Evolutionary conservation across 805 yeast species (phyloP), one percentile per base, ranked within the genome.

Genomic region (Candida glaebosa): DNA sequence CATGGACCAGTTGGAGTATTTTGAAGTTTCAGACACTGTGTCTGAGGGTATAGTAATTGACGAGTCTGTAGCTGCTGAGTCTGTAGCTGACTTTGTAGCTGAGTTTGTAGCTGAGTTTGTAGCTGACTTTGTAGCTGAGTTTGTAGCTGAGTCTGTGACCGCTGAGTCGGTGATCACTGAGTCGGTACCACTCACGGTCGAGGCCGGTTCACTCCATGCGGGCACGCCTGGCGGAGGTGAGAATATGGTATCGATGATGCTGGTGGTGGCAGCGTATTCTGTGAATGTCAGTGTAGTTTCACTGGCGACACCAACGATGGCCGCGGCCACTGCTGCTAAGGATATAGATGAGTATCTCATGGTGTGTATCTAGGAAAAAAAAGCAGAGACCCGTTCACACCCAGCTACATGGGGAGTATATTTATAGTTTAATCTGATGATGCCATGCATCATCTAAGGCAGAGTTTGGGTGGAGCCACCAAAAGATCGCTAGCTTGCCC

Each of bases 31-130:
- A 5, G 38, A 4, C 10, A 32, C 8, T 15, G 12, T 32, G 12
- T 40, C 24, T 4, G 49, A 10, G 26, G 48, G 20, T 3, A 39
- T 14, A 24, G 42, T 39, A 24, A 49, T 22, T 4, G 38, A 26
- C 8, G 47, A 24, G 14, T 48, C 9, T 18, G 48, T 17, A 4
- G 49, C 18, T n/a, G 41, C n/a, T 18, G 44, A 19, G 22, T 36
- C 18, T 9, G 43, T 15, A 28, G 45, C 8, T 32, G 46, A 28
- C 14, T 42, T n/a, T 7, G 36, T 22, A 18, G 45, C 14, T 14
- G 45, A 26, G n/a, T n/a, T n/a, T n/a, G n/a, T n/a, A n/a, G n/a
- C 28, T 24, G 28, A 24, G 28, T 8, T 8, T 24, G 12, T 24
- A 24, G 12, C 12, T 24, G 28, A 24, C 12, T 24, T 24, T n/a